phyloP scores from a whole-genome alignment of 495 filamentous ascomycete genomes.

The Apiosordaria backusii region DNA sequence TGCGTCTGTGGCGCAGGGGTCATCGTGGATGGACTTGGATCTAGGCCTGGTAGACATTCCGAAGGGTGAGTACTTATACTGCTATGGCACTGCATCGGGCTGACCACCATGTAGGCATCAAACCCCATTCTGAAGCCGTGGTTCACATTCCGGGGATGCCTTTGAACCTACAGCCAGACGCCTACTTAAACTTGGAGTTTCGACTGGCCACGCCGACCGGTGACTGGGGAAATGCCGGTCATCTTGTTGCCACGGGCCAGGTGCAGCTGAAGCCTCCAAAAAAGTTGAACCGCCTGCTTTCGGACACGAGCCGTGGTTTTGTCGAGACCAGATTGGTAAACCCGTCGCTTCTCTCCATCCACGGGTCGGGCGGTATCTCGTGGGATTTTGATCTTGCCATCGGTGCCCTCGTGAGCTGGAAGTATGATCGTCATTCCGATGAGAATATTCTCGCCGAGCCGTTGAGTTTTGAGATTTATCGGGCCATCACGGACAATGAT shows the following conservation, averaged over 20 bases:
- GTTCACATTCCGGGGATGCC: slow-evolving; percentile 28
- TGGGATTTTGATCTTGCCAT: slow-evolving; percentile 44
- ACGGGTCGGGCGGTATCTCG: slow-evolving; percentile 21
- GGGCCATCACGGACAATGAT: slow-evolving; percentile 64
- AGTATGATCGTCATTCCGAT: slow-evolving; percentile 14
- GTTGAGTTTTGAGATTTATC: slow-evolving; percentile 46
- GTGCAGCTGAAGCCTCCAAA: slow-evolving; percentile 36
- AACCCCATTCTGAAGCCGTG: slow-evolving; percentile 35
- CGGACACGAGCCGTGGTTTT: neutral
- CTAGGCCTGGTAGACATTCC: slow-evolving; percentile 36
- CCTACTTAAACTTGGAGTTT: slow-evolving; percentile 49
- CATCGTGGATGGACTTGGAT: slow-evolving; percentile 36
- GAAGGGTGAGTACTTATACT: slow-evolving; percentile 18
- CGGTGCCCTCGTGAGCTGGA: slow-evolving; percentile 41
- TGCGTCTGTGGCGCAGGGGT: slow-evolving; percentile 45
- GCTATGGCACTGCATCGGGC: neutral
- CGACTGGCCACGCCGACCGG: slow-evolving; percentile 30
- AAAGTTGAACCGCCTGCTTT: neutral
- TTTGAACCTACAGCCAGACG: slow-evolving; percentile 22
- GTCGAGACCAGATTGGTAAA: neutral
- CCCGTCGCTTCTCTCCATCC: slow-evolving; percentile 29
- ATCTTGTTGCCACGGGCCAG: slow-evolving; percentile 52
- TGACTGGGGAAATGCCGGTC: slow-evolving; percentile 44
- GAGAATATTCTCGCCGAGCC: slow-evolving; percentile 45
- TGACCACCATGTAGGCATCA: slow-evolving; percentile 26